Conservation (phyloP, 2,329 filamentous ascomycete species). For the Alternaria burnsii region DNA sequence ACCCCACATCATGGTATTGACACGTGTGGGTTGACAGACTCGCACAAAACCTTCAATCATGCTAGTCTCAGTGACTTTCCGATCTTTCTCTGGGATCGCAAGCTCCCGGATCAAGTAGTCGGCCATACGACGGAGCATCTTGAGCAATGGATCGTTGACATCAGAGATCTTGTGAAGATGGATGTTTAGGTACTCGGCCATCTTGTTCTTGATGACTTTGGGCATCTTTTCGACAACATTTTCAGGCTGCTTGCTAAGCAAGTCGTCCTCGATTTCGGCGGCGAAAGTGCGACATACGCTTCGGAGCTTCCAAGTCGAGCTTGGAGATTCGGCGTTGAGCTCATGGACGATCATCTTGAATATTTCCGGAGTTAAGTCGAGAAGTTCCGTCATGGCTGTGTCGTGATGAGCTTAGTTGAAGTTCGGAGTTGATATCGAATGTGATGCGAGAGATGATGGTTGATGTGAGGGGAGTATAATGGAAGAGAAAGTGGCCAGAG, state of each 20-base stretch:
- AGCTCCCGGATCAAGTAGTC: background rate
- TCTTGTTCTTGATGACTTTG: background rate
- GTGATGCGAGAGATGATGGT: background rate
- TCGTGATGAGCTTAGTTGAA: background rate
- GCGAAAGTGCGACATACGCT: background rate
- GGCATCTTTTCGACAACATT: background rate
- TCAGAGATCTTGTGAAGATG: background rate
- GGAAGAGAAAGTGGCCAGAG: background rate
- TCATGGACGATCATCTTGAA: background rate
- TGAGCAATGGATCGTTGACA: background rate
- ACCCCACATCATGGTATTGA: background rate
- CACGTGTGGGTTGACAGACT: background rate
- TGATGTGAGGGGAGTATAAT: background rate
- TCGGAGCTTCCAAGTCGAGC: background rate
- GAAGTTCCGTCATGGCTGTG: background rate
- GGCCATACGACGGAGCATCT: background rate
- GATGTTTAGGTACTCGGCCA: background rate
- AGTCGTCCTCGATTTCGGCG: background rate
- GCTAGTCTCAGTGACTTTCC: background rate
- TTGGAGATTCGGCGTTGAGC: background rate
- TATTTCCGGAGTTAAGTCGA: background rate
- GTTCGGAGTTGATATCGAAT: background rate
- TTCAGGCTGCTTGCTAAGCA: background rate
- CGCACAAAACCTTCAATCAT: conserved; percentile 1
- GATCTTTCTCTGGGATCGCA: background rate